Evolutionary conservation across 2,329 filamentous ascomycete species (phyloP).

Genomic region (Venturia carpophila): DNA sequence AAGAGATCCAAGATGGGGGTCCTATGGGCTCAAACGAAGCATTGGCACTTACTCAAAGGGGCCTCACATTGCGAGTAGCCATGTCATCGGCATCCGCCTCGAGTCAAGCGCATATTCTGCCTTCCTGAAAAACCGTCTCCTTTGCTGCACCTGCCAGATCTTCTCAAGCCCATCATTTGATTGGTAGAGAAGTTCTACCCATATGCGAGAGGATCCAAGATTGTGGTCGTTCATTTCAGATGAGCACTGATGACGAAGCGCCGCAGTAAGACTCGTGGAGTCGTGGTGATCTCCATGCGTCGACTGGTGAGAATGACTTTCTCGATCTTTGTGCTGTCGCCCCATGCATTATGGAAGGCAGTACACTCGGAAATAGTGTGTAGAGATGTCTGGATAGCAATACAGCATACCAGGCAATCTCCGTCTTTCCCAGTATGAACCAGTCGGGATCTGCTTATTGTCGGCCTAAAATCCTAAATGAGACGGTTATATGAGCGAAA

Average conservation of each 20-base stretch:
- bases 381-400: not conserved
- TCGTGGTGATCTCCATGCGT: not conserved
- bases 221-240: not conserved
- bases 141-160: conserved; percentile 15
- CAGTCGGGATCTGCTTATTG: not conserved
- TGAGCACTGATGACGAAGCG: not conserved
- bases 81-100: conserved; percentile 12
- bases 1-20: not conserved
- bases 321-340: not conserved
- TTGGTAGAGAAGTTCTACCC: conserved; percentile 16
- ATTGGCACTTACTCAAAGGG: conserved; percentile 1
- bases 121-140: conserved; percentile 16
- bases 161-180: conserved; percentile 17
- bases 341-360: not conserved
- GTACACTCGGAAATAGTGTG: not conserved
- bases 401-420: not conserved
- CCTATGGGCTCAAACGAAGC: not conserved
- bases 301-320: not conserved
- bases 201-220: not conserved
- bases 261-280: not conserved
- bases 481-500: not conserved
- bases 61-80: not conserved
- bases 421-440: not conserved
- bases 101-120: conserved; percentile 10
- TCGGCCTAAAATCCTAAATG: not conserved